These are phyloP conservation scores for Petunia hybrid DNA, from an alignment of 305 asterid genomes.

Conservation along the genomic window DNA sequence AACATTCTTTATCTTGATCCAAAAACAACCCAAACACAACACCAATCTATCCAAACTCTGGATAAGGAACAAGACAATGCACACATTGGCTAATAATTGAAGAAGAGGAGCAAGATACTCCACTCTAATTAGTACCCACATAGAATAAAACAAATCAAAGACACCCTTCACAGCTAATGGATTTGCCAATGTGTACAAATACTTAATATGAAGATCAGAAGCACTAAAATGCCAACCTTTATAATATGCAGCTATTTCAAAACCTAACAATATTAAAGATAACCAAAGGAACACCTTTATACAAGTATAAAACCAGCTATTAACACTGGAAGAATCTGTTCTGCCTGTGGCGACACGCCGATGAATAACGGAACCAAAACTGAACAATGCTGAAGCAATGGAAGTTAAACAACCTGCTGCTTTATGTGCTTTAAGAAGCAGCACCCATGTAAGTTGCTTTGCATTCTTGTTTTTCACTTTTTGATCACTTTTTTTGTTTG, in stretches of 20 bases:
- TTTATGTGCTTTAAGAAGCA: conserved; percentile 84
- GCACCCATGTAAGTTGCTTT: conserved; percentile 93
- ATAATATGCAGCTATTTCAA: conserved; percentile 76
- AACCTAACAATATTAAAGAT: conserved; percentile 63
- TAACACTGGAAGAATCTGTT: conserved; percentile 63
- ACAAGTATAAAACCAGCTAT: conserved; percentile 62
- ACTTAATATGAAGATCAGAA: conserved; percentile 66
- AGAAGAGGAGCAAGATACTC: conserved; percentile 87
- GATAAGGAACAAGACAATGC: conserved; percentile 72
- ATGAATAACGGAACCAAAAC: conserved; percentile 67
- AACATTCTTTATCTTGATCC: conserved; percentile 66
- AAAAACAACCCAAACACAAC: conserved; percentile 86
- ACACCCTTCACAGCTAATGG: conserved; percentile 59
- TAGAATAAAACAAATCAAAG: conserved; percentile 67
- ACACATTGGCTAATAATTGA: conserved; percentile 71
- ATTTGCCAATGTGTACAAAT: conserved; percentile 54
- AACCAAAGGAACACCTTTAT: conserved; percentile 69
- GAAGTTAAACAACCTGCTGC: conserved; percentile 92
- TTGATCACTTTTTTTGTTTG: conserved; percentile 22
- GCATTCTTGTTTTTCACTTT: conserved; percentile 86
- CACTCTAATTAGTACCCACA: conserved; percentile 79
- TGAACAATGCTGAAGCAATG: conserved; percentile 75
- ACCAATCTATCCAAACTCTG: conserved; percentile 86
- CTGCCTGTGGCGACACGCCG: conserved; percentile 80
- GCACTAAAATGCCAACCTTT: conserved; percentile 82